A percentile compares a stretch with the other conserved stretches of the same genome.
phyloP scores from a whole-genome alignment of 2,329 filamentous ascomycete genomes.

The Sordariomycetes sp. region DNA sequence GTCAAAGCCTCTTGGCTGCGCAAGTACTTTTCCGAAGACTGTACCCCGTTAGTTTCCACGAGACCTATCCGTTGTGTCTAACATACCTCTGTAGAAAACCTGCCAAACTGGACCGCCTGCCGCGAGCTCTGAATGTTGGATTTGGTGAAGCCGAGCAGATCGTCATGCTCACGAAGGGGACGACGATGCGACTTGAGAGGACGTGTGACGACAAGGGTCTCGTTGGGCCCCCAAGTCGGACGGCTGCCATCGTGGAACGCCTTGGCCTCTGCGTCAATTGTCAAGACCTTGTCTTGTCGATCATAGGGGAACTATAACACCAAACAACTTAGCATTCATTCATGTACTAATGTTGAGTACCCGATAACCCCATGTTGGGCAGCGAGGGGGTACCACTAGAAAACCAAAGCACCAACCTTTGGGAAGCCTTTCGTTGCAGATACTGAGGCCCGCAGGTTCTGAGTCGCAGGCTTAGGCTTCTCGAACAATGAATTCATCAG shows the following conservation, averaged over 20 bases:
- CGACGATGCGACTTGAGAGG: constrained; percentile 26
- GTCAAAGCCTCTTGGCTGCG: constrained; percentile 46
- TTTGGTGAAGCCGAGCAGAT: constrained; percentile 22
- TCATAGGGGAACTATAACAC: constrained; percentile 73
- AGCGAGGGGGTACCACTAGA: constrained; percentile 17
- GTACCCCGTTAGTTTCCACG: constrained; percentile 1
- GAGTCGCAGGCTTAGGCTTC: constrained; percentile 50
- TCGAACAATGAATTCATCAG: constrained; percentile 92
- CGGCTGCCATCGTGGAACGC: constrained; percentile 66
- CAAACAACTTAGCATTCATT: constrained; percentile 35
- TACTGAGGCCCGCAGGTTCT: constrained; percentile 41
- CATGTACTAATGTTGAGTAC: constrained; percentile 22
- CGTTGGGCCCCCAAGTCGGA: constrained; percentile 69
- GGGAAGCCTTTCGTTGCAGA: constrained; percentile 57
- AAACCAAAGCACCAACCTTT: constrained; percentile 68
- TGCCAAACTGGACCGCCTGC: constrained; percentile 56
- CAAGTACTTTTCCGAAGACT: constrained; percentile 49
- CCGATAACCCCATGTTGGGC: constrained; percentile 8
- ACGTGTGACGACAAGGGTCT: constrained; percentile 56
- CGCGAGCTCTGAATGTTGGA: constrained; percentile 50
- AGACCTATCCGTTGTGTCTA: background rate
- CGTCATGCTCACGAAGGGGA: constrained; percentile 13
- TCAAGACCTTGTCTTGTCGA: constrained; percentile 62
- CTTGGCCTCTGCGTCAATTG: constrained; percentile 55
- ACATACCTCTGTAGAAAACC: constrained; percentile 47